A percentile compares a stretch with the other conserved stretches of the same genome.
phyloP scores from a whole-genome alignment of 78 protist genomes.

The Bigelowiella natans region DNA sequence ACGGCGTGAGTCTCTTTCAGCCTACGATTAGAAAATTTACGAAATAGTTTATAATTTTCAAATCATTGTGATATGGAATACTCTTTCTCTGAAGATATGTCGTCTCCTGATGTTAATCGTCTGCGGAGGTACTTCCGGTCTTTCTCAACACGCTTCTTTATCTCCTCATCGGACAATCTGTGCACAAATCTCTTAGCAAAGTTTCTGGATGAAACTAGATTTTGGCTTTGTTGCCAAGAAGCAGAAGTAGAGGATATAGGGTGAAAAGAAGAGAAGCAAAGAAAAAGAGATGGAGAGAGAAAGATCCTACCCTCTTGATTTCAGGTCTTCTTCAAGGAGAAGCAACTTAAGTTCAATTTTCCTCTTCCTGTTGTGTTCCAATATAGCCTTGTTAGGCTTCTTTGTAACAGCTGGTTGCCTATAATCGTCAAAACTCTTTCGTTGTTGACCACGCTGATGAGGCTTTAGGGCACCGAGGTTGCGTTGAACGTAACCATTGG shows the following conservation, averaged over 20 bases:
- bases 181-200: no score
- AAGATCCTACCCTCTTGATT: background rate
- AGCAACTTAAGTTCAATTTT: background rate
- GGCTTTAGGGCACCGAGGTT: constrained; percentile 32
- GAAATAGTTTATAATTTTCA: no score
- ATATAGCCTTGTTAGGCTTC: background rate
- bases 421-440: background rate
- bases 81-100: background rate
- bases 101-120: background rate
- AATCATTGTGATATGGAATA: no score
- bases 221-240: no score
- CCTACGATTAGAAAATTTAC: no score
- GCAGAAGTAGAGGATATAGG: no score
- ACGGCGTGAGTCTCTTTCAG: background rate
- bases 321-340: background rate
- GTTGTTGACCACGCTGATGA: background rate
- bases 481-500: constrained; percentile 77
- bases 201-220: no score
- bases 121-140: background rate
- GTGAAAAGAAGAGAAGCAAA: no score
- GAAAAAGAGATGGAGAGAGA: no score
- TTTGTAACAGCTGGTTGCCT: background rate
- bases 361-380: background rate
- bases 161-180: background rate
- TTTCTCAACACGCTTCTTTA: background rate